Evolutionary conservation across 2,329 filamentous ascomycete species (phyloP).

Genomic region (Colletotrichum tamarilloi): DNA sequence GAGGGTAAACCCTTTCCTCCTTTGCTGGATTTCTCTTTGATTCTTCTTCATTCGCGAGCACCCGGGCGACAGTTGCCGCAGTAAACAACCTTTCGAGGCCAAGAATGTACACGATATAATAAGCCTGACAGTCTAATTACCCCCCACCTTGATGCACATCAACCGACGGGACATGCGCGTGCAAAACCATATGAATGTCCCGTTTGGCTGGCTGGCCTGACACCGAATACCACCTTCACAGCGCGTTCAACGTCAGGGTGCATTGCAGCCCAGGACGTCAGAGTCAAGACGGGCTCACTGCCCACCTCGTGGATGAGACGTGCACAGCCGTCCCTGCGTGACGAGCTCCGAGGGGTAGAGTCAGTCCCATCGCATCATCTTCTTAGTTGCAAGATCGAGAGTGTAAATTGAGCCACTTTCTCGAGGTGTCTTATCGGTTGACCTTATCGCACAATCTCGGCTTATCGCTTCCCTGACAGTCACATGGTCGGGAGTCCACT

Average conservation of each 20-base stretch:
- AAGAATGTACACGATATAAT: not conserved
- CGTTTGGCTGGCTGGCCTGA: not conserved
- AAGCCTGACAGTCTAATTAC: not conserved
- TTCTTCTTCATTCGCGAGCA: not conserved
- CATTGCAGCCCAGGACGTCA: not conserved
- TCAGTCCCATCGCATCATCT: not conserved
- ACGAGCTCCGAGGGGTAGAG: constrained; percentile 28
- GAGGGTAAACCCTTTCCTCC: not conserved
- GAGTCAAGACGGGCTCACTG: not conserved
- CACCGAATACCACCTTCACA: not conserved
- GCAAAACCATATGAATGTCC: not conserved
- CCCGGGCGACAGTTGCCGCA: not conserved
- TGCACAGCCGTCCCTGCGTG: constrained; percentile 30
- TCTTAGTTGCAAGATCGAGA: not conserved
- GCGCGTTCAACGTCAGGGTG: not conserved
- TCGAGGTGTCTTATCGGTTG: not conserved
- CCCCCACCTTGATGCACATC: not conserved
- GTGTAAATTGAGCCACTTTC: not conserved
- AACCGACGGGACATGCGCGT: not conserved
- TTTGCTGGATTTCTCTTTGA: not conserved
- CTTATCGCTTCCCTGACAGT: not conserved
- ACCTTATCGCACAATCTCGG: constrained; percentile 9
- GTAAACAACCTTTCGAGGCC: not conserved
- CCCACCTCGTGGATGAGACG: constrained; percentile 17
- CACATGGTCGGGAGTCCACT: not conserved